A percentile compares a stretch with the other conserved stretches of the same genome.
phyloP scores from a whole-genome alignment of 176 grass and related monocot genomes.

The Puccinellia tenuiflora region DNA sequence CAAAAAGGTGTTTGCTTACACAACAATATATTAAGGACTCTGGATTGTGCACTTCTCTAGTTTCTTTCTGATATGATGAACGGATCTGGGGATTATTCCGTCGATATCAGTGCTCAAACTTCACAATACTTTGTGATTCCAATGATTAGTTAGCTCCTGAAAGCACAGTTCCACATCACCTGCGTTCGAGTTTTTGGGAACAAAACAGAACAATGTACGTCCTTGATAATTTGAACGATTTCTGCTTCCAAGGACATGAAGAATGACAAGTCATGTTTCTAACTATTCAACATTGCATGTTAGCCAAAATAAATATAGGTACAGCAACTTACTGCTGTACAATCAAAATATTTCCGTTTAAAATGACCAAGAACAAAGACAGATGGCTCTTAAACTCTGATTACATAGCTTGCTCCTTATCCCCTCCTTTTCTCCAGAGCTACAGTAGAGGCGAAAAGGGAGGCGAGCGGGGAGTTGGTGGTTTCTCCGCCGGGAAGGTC shows the following conservation, averaged over 20 bases:
- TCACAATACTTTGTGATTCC: not conserved
- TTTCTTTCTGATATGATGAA: slow-evolving; percentile 31
- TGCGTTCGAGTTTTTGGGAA: not conserved
- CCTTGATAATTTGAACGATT: not conserved
- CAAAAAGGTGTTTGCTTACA: not conserved
- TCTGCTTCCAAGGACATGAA: not conserved
- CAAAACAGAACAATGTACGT: not conserved
- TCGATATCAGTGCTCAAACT: slow-evolving; percentile 28
- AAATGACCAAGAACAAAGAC: not conserved
- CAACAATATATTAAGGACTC: not conserved
- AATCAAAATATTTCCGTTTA: not conserved
- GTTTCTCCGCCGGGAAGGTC: too few relatives aligned
- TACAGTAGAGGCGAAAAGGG: too few relatives aligned
- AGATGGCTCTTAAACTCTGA: not conserved
- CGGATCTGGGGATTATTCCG: slow-evolving; percentile 24
- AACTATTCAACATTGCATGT: not conserved
- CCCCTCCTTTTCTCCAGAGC: too few relatives aligned
- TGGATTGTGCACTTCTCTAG: slow-evolving; percentile 12
- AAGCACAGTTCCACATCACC: not conserved
- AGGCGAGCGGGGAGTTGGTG: too few relatives aligned
- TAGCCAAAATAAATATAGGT: not conserved
- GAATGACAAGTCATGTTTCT: not conserved
- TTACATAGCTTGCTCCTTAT: too few relatives aligned
- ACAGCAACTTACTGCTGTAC: not conserved
- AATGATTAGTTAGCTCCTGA: not conserved